Percentiles rank a stretch among this genome's conserved stretches.
Evolutionary conservation across 805 yeast genomes (phyloP).

Genomic region (Candida ascalaphidarum): DNA sequence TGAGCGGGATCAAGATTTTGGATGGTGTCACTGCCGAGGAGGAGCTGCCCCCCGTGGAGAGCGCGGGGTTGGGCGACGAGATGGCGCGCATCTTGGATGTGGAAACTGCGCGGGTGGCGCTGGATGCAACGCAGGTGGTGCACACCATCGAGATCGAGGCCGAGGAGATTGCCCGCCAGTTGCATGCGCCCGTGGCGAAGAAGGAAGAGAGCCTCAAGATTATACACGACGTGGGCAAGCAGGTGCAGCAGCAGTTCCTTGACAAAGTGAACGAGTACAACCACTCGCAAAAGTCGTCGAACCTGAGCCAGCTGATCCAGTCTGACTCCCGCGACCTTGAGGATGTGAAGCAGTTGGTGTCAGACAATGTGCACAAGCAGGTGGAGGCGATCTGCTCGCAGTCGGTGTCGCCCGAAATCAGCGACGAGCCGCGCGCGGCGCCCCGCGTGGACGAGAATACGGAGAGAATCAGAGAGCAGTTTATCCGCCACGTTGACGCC

Average conservation of each 20-base stretch:
- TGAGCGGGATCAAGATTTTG: no score
- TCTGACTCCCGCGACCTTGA: slow-evolving; percentile 7
- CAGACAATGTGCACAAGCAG: slow-evolving; percentile 21
- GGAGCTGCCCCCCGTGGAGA: no score
- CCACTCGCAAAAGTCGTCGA: slow-evolving; percentile 9
- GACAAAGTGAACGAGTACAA: slow-evolving; percentile 24
- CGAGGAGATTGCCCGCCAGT: neutral
- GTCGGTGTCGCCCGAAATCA: slow-evolving; percentile 1
- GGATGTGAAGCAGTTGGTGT: slow-evolving; percentile 20
- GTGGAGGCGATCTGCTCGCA: slow-evolving; percentile 10
- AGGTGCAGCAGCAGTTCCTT: slow-evolving; percentile 22
- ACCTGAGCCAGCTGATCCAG: slow-evolving; percentile 7
- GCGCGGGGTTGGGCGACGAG: neutral
- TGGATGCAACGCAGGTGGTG: neutral
- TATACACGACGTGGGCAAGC: slow-evolving; percentile 24
- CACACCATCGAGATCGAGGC: neutral
- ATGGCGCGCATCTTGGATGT: neutral
- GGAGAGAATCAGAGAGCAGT: slow-evolving; percentile 14
- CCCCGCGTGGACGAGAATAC: no score
- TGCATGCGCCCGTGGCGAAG: slow-evolving; percentile 1
- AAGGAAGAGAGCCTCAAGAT: slow-evolving; percentile 6
- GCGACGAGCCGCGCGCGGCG: no score
- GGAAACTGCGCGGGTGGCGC: neutral
- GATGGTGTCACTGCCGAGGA: no score
- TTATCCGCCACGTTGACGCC: slow-evolving; percentile 18